Base-by-base conservation (phyloP, 345 rosid species). In the Geranium rotundifolium region DNA sequence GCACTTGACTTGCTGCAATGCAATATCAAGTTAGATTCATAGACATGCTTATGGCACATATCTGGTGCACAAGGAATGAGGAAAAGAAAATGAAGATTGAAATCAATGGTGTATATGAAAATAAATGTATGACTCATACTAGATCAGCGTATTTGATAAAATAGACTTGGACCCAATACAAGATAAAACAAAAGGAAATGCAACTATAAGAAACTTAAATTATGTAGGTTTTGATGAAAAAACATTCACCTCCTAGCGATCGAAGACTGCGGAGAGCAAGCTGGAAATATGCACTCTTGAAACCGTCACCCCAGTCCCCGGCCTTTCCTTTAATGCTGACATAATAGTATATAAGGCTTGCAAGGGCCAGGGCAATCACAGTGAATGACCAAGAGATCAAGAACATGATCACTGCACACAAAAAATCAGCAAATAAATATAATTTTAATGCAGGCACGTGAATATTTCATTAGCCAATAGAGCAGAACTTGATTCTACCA, bases 261-360 rank as follows among this genome's bases (percentile, higher is more conserved):
- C 99, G 89, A 70, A 95, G 99, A 82, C 99, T 95, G 29, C 96
- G 97, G 57, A 95, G 99, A 62, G 99, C 99, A 70, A 90, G 77
- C 74, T 95, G 99, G 71, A 95, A 90, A 81, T 95, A 95, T 55
- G 99, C 99, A 80, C 99, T 95, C 84, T 95, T 95, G 82, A 95
- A 86, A 75, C 99, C 99, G 67, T 95, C 99, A 18, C 97, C 99
- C 99, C 99, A 95, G 77, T 95, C 97, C 68, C 97, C 99, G 52
- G 97, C 99, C 79, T 95, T 95, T 67, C 99, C 99, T 82, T 86
- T 95, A 57, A 95, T 61, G 79, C 99, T 82, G 70, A 95, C 99
- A 57, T 95, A 95, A 72, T 95, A 88, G 80, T 90, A 95, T 75
- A 95, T 90, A 69, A 95, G 97, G 76, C 93, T 88, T 72, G 96